Percentiles rank a stretch among this genome's conserved stretches.
Evolutionary conservation across 257 asterid species (phyloP).

Genomic region (Solanum phureja): DNA sequence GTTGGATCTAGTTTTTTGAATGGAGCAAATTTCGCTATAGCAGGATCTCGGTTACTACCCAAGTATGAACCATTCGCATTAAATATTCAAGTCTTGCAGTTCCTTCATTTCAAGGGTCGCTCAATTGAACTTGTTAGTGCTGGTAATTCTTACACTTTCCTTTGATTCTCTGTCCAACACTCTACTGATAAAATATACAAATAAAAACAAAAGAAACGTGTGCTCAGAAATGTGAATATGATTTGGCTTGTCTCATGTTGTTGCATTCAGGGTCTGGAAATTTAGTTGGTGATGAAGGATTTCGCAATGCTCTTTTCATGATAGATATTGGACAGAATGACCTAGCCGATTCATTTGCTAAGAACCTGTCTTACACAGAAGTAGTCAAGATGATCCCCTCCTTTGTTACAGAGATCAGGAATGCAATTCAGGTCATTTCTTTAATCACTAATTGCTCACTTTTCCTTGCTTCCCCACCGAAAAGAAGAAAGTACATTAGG

Average conservation of each 20-base stretch:
- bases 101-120: constrained; percentile 58
- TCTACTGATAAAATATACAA: neutral
- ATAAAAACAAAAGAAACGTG: neutral
- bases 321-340: constrained; percentile 93
- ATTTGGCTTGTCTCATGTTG: neutral
- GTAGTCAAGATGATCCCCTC: constrained; percentile 58
- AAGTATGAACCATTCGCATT: constrained; percentile 51
- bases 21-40: constrained; percentile 86
- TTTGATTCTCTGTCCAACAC: neutral
- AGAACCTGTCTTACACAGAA: constrained; percentile 48
- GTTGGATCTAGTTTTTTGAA: constrained; percentile 49
- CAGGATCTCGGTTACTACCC: constrained; percentile 66
- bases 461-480: neutral
- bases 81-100: constrained; percentile 72
- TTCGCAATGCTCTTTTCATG: constrained; percentile 57
- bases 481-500: neutral
- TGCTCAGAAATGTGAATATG: neutral
- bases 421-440: constrained; percentile 46
- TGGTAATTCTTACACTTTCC: constrained; percentile 25
- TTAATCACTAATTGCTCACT: neutral
- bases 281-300: constrained; percentile 36
- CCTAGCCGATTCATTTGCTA: constrained; percentile 56
- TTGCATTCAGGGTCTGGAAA: constrained; percentile 31
- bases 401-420: constrained; percentile 46
- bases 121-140: constrained; percentile 44